phyloP scores from a whole-genome alignment of 495 filamentous ascomycete genomes.

The Bryoglossum gracile region DNA sequence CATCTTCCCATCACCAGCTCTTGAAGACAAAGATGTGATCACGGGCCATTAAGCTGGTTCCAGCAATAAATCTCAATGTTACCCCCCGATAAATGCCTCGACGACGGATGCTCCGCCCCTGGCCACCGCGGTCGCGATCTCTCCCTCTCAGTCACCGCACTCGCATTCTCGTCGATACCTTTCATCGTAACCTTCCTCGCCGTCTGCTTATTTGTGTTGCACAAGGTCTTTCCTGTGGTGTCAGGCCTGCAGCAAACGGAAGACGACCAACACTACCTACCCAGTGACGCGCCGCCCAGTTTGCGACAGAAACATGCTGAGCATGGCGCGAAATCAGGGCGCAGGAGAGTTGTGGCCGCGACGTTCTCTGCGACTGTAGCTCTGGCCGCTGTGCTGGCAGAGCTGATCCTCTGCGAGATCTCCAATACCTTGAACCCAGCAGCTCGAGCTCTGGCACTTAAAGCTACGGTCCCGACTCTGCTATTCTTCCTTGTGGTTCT shows the following conservation, averaged over 20 bases:
- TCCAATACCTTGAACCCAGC: constrained; percentile 57
- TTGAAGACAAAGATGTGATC: constrained; percentile 9
- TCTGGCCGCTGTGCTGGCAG: constrained; percentile 63
- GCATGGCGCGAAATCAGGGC: constrained; percentile 36
- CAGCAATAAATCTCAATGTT: constrained; percentile 16
- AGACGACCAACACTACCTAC: constrained; percentile 43
- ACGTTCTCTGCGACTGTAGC: constrained; percentile 68
- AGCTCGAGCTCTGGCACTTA: constrained; percentile 54
- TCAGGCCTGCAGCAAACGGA: constrained; percentile 40
- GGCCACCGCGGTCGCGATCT: constrained; percentile 3
- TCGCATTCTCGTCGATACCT: constrained; percentile 43
- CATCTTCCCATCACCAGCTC: too few relatives aligned
- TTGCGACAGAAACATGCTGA: constrained; percentile 44
- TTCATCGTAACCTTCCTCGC: constrained; percentile 56
- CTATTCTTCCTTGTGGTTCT: constrained; percentile 58
- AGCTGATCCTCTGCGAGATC: constrained; percentile 73
- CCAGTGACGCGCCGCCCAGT: constrained; percentile 41
- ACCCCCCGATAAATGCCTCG: constrained; percentile 21
- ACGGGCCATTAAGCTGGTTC: constrained; percentile 4
- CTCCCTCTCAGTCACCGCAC: constrained; percentile 16
- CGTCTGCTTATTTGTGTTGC: constrained; percentile 47
- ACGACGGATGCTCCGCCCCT: constrained; percentile 12
- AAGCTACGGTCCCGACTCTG: constrained; percentile 55
- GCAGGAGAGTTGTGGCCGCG: constrained; percentile 47
- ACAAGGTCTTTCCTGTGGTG: constrained; percentile 58